Evolutionary conservation across 1,284 basidiomycete genomes (phyloP).

Genomic region (Apiotrichum brassicae): DNA sequence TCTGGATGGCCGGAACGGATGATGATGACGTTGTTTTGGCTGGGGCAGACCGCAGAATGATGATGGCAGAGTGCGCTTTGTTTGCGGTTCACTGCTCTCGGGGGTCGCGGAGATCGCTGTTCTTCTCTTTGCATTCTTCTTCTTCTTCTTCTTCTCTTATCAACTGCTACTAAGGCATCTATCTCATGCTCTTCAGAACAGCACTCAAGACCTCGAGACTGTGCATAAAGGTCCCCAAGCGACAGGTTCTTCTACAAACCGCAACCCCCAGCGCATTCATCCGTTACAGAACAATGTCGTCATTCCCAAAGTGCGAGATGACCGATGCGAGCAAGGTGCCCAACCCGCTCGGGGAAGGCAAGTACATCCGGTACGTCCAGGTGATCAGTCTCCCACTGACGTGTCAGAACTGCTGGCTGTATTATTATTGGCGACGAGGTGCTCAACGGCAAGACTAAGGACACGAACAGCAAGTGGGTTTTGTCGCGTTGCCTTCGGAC

Average conservation of each 20-base stretch:
- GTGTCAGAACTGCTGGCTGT: slow-evolving; percentile 41
- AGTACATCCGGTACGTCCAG: slow-evolving; percentile 53
- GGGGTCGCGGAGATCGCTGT: no score
- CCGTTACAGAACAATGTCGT: background rate
- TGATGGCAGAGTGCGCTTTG: no score
- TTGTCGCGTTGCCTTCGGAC: background rate
- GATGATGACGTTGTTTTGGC: no score
- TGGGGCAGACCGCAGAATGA: no score
- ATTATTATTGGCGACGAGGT: slow-evolving; percentile 49
- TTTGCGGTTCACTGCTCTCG: no score
- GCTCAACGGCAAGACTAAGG: slow-evolving; percentile 56
- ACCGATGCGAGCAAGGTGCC: slow-evolving; percentile 31
- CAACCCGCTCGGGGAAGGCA: slow-evolving; percentile 62
- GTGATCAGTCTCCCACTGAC: background rate
- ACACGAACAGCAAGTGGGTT: slow-evolving; percentile 59
- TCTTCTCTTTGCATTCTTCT: no score
- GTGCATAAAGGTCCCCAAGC: background rate
- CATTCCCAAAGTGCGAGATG: slow-evolving; percentile 12
- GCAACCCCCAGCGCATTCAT: background rate
- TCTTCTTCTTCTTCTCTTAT: no score
- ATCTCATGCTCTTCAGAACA: slow-evolving; percentile 1
- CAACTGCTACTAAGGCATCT: no score
- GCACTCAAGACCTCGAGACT: background rate
- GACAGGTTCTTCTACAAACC: background rate
- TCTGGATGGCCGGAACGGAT: no score